A percentile compares a stretch with the other conserved stretches of the same genome.
Evolutionary conservation across 768 basidiomycete genomes (phyloP).

Genomic region (Hypholoma sublateritium): DNA sequence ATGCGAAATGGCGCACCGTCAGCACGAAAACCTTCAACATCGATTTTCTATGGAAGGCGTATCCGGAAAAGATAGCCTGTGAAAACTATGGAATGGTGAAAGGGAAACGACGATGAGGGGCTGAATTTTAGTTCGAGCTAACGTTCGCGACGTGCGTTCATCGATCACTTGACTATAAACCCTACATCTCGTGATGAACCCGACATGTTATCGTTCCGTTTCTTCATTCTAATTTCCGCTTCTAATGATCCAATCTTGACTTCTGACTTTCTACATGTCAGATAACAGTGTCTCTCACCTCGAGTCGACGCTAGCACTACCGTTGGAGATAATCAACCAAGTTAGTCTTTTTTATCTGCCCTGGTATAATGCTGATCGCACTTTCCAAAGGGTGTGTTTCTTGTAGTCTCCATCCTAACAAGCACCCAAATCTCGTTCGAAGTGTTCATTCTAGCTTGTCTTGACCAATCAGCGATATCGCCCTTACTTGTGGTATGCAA

Average conservation of each 20-base stretch:
- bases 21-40: too few species aligned
- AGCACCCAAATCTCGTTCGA: neutral
- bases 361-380: neutral
- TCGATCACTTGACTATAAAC: slow-evolving; percentile 2
- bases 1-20: neutral
- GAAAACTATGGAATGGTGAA: too few species aligned
- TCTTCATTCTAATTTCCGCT: neutral
- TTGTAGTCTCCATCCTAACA: neutral
- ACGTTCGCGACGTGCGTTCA: neutral
- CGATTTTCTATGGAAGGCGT: too few species aligned
- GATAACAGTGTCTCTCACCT: neutral
- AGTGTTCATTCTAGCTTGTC: slow-evolving; percentile 10
- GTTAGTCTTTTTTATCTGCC: neutral
- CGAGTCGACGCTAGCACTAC: neutral
- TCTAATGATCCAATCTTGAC: neutral
- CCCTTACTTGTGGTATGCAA: slow-evolving; percentile 12
- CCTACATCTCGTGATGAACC: neutral
- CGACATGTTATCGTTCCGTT: neutral
- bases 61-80: too few species aligned
- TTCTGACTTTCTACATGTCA: neutral
- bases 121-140: neutral
- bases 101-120: too few species aligned
- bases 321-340: slow-evolving; percentile 3
- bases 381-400: slow-evolving; percentile 4
- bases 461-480: neutral